Base-by-base conservation (phyloP, 2,329 filamentous ascomycete genomes). In the Cryphonectria carpinicola region DNA sequence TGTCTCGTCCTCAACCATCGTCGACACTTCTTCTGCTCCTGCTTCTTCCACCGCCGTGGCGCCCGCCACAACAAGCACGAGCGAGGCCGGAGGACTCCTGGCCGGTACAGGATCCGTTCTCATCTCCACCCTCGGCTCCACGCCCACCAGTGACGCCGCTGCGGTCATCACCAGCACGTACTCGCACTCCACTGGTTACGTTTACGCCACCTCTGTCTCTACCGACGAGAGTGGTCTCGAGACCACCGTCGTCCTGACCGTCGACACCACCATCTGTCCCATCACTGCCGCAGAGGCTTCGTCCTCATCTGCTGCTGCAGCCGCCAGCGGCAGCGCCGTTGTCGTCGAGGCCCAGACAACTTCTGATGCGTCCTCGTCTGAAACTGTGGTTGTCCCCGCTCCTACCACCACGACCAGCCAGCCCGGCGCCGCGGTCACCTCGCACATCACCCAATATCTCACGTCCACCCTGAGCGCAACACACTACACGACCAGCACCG, bases 181-280 rank as follows among this genome's bases (percentile, higher is more conserved):
- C 32, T 61, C 66, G 25, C 68, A 73, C 17, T 71, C 71, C 2
- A 74, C 69, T 37, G 68, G 73, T 61, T 71, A 68, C 41, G 17
- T 71, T 6, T 66, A 69, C 49, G 66, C 65, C 2, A 65, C 71
- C 1, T 68, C 68, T 2, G 67, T 69, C 6, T 41, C 17, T 5
- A 61, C 70, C 54, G 70, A 72, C 39, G 71, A 72, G 22, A 7
- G 10, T 14, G 71, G 71, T 62, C 63, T 58, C 66, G 71, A 72
- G 71, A 72, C 71, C 1, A 72, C 71, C 14, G 68, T 72, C 4
- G 68, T 72, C 14, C 54, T 72, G 14, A 66, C 60, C 1, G 66
- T 72, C 8, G 68, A 58, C 62, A 72, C 71, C 2, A 72, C 71
- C 0, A 70, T 72, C 56, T 72, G 71, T 56, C 71, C 71, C 19